Evolutionary conservation across 2,329 filamentous ascomycete genomes (phyloP).

Genomic region (Fusarium staphyleae): DNA sequence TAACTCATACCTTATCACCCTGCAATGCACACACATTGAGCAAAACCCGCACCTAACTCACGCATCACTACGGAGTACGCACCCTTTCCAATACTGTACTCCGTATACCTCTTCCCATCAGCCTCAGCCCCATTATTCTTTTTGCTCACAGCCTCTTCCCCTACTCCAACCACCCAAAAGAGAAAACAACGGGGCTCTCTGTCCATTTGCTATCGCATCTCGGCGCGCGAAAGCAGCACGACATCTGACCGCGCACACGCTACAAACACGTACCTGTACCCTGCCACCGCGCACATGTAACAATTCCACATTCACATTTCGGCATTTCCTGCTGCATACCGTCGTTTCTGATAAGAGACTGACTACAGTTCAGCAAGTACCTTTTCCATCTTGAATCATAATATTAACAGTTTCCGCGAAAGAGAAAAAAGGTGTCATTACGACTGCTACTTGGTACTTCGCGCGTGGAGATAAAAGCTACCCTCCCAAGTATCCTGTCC

Average conservation of each 20-base stretch:
- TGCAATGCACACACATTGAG: slow-evolving; percentile 8
- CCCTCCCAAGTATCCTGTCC: slow-evolving; percentile 20
- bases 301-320: slow-evolving; percentile 4
- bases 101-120: slow-evolving; percentile 9
- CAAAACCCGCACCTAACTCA: slow-evolving; percentile 8
- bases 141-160: slow-evolving; percentile 14
- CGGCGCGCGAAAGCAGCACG: slow-evolving; percentile 23
- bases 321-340: neutral
- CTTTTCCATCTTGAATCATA: neutral
- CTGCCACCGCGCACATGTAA: slow-evolving; percentile 6
- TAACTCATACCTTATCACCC: slow-evolving; percentile 7
- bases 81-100: neutral
- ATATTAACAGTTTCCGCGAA: neutral
- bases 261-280: slow-evolving; percentile 16
- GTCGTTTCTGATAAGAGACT: slow-evolving; percentile 4
- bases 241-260: slow-evolving; percentile 25
- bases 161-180: slow-evolving; percentile 30
- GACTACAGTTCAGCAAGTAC: slow-evolving; percentile 10
- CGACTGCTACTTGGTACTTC: slow-evolving; percentile 19
- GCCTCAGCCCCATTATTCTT: slow-evolving; percentile 22
- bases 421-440: slow-evolving; percentile 1
- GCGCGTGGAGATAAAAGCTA: slow-evolving; percentile 29
- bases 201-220: slow-evolving; percentile 15
- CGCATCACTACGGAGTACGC: slow-evolving; percentile 19
- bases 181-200: slow-evolving; percentile 21